Conservation (phyloP, 768 basidiomycete genomes). For the Collybia nuda region DNA sequence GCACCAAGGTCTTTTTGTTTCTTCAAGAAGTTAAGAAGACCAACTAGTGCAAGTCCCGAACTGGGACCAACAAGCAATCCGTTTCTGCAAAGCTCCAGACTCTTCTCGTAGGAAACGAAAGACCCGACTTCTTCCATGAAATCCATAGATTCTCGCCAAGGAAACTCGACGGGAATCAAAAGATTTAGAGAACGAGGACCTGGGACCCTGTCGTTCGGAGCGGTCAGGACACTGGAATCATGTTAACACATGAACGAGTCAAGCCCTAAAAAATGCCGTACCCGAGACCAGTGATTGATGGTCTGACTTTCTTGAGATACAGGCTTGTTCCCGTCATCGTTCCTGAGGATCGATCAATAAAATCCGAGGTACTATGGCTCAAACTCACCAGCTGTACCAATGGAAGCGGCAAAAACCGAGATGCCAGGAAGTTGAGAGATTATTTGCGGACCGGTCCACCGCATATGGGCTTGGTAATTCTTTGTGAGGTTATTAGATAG, state of each 20-base stretch:
- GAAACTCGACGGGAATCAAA: constrained; percentile 19
- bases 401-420: constrained; percentile 19
- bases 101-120: constrained; percentile 19
- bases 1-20: constrained; percentile 13
- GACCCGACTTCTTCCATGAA: constrained; percentile 18
- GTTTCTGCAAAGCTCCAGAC: constrained; percentile 19
- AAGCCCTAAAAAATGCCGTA: neutral
- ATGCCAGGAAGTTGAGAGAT: constrained; percentile 20
- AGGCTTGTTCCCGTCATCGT: constrained; percentile 23
- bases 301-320: constrained; percentile 19
- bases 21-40: constrained; percentile 21
- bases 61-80: constrained; percentile 22
- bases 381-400: constrained; percentile 18
- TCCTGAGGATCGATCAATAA: constrained; percentile 9
- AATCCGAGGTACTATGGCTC: neutral
- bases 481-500: constrained; percentile 4
- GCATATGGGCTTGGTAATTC: constrained; percentile 22
- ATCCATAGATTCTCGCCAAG: constrained; percentile 22
- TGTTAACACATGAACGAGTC: neutral
- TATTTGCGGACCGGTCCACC: constrained; percentile 25
- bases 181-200: constrained; percentile 19
- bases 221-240: constrained; percentile 14
- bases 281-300: constrained; percentile 17
- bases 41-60: constrained; percentile 18
- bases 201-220: constrained; percentile 19